phyloP scores from a whole-genome alignment of 1,284 basidiomycete species.

The Inonotus hispidus region DNA sequence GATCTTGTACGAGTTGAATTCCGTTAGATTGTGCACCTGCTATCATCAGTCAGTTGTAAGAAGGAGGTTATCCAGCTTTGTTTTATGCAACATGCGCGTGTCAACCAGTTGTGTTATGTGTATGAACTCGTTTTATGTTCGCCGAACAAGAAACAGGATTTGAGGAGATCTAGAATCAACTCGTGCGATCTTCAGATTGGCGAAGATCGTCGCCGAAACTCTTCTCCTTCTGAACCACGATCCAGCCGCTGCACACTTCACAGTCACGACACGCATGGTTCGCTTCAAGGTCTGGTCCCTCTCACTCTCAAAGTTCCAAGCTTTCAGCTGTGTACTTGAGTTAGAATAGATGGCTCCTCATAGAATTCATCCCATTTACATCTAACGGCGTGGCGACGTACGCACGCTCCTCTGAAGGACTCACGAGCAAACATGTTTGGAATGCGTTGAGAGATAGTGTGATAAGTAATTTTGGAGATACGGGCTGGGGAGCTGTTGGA shows the following conservation, averaged over 20 bases:
- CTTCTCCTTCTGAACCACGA: not conserved
- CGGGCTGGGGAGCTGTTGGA: conserved; percentile 74
- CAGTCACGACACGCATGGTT: conserved; percentile 40
- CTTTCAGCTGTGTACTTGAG: conserved; percentile 1
- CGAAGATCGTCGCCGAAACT: not conserved
- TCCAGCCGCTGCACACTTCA: not conserved
- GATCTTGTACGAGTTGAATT: not conserved
- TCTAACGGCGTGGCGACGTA: conserved; percentile 19
- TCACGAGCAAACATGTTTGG: conserved; percentile 60
- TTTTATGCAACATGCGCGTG: too few relatives aligned
- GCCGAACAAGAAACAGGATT: too few relatives aligned
- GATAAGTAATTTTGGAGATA: conserved; percentile 69
- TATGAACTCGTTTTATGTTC: too few relatives aligned
- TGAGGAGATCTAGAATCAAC: too few relatives aligned
- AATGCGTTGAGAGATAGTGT: conserved; percentile 63
- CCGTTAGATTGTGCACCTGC: too few relatives aligned
- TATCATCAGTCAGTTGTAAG: too few relatives aligned
- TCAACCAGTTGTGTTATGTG: too few relatives aligned
- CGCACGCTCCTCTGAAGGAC: conserved; percentile 18
- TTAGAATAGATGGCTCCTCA: conserved; percentile 75
- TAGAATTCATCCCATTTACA: conserved; percentile 57
- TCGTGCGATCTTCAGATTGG: too few relatives aligned
- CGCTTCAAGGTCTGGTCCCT: conserved; percentile 48
- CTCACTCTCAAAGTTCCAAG: not conserved
- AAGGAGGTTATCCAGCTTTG: too few relatives aligned